These are phyloP conservation scores for Pseudisothecium myosuroides DNA, from an alignment of 225 moss, liverwort and hornwort genomes.

Conservation along the genomic window DNA sequence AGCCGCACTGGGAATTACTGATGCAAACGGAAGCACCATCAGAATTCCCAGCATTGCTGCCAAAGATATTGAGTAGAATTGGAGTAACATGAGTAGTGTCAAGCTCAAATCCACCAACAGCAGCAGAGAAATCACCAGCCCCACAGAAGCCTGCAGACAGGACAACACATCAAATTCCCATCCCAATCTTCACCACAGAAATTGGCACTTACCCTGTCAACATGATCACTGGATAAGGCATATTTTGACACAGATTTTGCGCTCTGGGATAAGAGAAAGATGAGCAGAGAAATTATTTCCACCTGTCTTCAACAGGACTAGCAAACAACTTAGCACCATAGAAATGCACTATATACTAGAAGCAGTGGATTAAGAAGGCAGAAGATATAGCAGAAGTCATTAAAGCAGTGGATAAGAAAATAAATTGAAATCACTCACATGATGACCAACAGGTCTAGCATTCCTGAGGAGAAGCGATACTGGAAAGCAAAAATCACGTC, in stretches of 20 bases:
- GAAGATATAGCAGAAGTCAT: neutral
- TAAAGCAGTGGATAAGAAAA: neutral
- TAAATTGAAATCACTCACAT: constrained; percentile 27
- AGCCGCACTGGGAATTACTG: constrained; percentile 70
- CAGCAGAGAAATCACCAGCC: constrained; percentile 78
- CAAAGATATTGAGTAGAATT: constrained; percentile 91
- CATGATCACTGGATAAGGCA: neutral
- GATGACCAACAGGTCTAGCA: constrained; percentile 80
- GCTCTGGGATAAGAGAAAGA: neutral
- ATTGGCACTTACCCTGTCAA: neutral
- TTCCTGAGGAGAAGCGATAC: constrained; percentile 67
- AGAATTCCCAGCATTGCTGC: constrained; percentile 79
- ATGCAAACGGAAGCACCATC: constrained; percentile 79
- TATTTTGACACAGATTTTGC: neutral
- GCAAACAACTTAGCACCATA: neutral
- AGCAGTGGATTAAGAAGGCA: neutral
- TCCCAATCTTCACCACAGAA: neutral
- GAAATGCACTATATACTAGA: neutral
- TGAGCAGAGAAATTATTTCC: neutral
- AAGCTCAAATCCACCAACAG: constrained; percentile 91
- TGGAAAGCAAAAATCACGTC: constrained; percentile 38
- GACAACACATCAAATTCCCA: neutral
- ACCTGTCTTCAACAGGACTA: neutral
- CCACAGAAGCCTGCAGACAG: constrained; percentile 73
- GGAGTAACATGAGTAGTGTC: constrained; percentile 80